These are phyloP conservation scores for Ogataea neopini DNA, from an alignment of 805 yeast genomes.

Conservation along the genomic window DNA sequence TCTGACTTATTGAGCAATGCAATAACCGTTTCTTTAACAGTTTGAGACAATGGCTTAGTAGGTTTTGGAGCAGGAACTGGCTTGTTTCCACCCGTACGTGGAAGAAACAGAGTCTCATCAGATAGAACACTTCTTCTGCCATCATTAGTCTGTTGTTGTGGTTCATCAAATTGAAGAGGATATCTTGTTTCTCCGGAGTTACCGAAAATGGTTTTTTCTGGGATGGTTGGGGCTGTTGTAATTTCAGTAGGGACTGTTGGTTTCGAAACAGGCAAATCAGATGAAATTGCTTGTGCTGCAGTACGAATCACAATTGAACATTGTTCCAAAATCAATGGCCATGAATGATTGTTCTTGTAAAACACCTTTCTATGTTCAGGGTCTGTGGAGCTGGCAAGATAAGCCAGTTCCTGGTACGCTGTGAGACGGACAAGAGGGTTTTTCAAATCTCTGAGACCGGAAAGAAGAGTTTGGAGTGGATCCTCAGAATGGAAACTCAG, in stretches of 20 bases:
- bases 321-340: slow-evolving; percentile 63
- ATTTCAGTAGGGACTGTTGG: not conserved
- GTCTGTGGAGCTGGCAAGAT: slow-evolving; percentile 53
- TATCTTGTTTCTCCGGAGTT: slow-evolving; percentile 25
- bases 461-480: slow-evolving; percentile 61
- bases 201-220: slow-evolving; percentile 24
- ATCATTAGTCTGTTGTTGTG: slow-evolving; percentile 3
- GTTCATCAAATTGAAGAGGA: slow-evolving; percentile 19
- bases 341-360: slow-evolving; percentile 46
- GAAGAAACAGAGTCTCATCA: slow-evolving; percentile 7
- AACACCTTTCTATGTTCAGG: slow-evolving; percentile 51
- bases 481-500: slow-evolving; percentile 58
- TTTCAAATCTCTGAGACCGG: slow-evolving; percentile 58
- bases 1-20: not conserved
- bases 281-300: slow-evolving; percentile 26
- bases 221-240: not conserved
- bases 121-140: slow-evolving; percentile 5
- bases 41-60: not conserved
- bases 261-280: slow-evolving; percentile 22
- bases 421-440: slow-evolving; percentile 53
- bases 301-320: slow-evolving; percentile 56
- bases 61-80: not conserved
- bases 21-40: not conserved
- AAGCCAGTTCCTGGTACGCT: slow-evolving; percentile 76
- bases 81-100: not conserved